These are phyloP conservation scores for Candida railenensis DNA, from an alignment of 805 yeast species.

Conservation along the genomic window DNA sequence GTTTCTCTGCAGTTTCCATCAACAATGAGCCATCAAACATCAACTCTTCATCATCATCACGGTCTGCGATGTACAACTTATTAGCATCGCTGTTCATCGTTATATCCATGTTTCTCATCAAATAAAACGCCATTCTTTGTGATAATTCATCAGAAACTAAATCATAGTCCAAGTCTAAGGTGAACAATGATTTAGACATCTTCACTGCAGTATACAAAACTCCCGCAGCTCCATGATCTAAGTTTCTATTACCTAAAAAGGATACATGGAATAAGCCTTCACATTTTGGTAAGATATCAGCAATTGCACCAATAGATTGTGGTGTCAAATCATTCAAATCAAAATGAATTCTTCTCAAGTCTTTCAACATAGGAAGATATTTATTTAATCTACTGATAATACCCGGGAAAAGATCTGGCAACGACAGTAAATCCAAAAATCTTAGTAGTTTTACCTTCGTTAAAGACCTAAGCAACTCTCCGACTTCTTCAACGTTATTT, in stretches of 20 bases:
- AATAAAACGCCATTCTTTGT: conserved; percentile 53
- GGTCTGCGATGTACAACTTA: conserved; percentile 6
- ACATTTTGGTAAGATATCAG: conserved; percentile 47
- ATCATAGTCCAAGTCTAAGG: conserved; percentile 55
- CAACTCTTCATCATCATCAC: conserved; percentile 47
- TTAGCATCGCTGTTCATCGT: conserved; percentile 28
- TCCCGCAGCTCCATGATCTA: conserved; percentile 45
- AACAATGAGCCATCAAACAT: conserved; percentile 74
- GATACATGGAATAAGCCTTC: conserved; percentile 53
- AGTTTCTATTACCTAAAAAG: conserved; percentile 48
- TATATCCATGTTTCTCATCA: conserved; percentile 57
- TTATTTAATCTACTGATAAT: conserved; percentile 44
- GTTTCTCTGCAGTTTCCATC: conserved; percentile 70
- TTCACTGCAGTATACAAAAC: conserved; percentile 52
- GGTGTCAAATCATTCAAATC: conserved; percentile 51
- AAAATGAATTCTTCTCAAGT: conserved; percentile 51
- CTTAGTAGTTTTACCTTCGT: conserved; percentile 39
- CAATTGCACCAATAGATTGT: conserved; percentile 47
- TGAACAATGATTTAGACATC: conserved; percentile 43
- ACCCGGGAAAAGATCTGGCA: conserved; percentile 52
- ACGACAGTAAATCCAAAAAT: conserved; percentile 53
- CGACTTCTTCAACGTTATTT: conserved; percentile 38
- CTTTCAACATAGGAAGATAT: conserved; percentile 44
- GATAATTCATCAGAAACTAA: conserved; percentile 50
- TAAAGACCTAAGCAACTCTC: conserved; percentile 35